These are phyloP conservation scores for Xerocomellus amylosporus DNA, from an alignment of 768 basidiomycete genomes.

Conservation along the genomic window DNA sequence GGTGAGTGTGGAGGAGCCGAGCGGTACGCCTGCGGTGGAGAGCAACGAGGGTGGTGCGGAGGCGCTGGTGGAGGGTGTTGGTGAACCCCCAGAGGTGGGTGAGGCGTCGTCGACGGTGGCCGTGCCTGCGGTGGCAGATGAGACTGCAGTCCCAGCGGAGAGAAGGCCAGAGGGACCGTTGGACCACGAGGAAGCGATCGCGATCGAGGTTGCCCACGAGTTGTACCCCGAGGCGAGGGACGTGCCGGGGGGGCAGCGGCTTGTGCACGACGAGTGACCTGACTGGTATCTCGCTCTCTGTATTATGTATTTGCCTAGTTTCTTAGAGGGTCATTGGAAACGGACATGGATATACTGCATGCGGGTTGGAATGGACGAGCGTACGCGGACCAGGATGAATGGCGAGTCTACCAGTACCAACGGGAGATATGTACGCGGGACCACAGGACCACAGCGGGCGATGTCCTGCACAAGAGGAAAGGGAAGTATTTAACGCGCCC, in stretches of 20 bases:
- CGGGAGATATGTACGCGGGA: too few relatives aligned
- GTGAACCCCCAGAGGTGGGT: background rate
- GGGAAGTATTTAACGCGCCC: too few relatives aligned
- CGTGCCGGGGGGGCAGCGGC: background rate
- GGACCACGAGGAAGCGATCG: conserved; percentile 48
- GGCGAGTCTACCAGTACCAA: too few relatives aligned
- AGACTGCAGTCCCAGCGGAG: background rate
- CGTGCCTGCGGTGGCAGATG: background rate
- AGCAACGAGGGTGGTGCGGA: background rate
- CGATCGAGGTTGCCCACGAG: conserved; percentile 52
- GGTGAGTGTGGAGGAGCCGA: conserved; percentile 3
- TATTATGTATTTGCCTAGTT: too few relatives aligned
- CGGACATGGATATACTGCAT: too few relatives aligned
- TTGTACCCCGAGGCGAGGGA: conserved; percentile 43
- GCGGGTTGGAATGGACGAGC: too few relatives aligned
- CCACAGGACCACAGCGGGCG: too few relatives aligned
- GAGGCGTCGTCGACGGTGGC: background rate
- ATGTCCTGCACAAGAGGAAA: too few relatives aligned
- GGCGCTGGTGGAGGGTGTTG: background rate
- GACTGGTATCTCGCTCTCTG: too few relatives aligned
- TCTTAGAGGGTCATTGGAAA: too few relatives aligned
- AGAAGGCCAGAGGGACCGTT: conserved; percentile 40
- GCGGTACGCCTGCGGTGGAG: background rate
- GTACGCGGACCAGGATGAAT: too few relatives aligned
- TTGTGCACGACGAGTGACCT: conserved; percentile 3